Evolutionary conservation across 2,329 filamentous ascomycete genomes (phyloP).

Genomic region (Cadophora sp.): DNA sequence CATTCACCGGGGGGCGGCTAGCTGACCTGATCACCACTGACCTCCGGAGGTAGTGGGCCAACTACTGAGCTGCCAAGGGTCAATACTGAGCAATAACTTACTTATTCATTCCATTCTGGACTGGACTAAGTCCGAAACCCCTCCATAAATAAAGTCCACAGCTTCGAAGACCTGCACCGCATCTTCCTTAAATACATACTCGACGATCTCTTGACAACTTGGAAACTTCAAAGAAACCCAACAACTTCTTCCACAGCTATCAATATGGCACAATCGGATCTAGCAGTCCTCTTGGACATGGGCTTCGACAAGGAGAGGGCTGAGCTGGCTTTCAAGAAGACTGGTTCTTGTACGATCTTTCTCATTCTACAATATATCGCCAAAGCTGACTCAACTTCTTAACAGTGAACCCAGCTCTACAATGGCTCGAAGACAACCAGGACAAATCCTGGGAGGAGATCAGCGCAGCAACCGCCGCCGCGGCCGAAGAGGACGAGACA

Average conservation of each 20-base stretch:
- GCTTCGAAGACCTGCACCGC: background rate
- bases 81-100: too few relatives aligned
- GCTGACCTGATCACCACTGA: background rate
- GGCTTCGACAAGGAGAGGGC: conserved; percentile 85
- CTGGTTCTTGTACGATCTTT: conserved; percentile 72
- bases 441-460: conserved; percentile 88
- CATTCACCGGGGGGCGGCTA: conserved; percentile 6
- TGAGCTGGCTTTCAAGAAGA: conserved; percentile 83
- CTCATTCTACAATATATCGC: conserved; percentile 2
- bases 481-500: conserved; percentile 53
- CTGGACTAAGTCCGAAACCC: background rate
- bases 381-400: conserved; percentile 31
- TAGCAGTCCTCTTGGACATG: conserved; percentile 70
- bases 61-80: too few relatives aligned
- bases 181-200: background rate
- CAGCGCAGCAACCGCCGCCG: conserved; percentile 52
- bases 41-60: too few relatives aligned
- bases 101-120: background rate
- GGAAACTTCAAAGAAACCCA: background rate
- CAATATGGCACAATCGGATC: conserved; percentile 52
- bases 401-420: conserved; percentile 83
- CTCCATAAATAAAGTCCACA: background rate
- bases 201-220: background rate
- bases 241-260: background rate
- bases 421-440: conserved; percentile 94